Evolutionary conservation across 495 filamentous ascomycete genomes (phyloP).

Genomic region (Baudoinia panamericana): DNA sequence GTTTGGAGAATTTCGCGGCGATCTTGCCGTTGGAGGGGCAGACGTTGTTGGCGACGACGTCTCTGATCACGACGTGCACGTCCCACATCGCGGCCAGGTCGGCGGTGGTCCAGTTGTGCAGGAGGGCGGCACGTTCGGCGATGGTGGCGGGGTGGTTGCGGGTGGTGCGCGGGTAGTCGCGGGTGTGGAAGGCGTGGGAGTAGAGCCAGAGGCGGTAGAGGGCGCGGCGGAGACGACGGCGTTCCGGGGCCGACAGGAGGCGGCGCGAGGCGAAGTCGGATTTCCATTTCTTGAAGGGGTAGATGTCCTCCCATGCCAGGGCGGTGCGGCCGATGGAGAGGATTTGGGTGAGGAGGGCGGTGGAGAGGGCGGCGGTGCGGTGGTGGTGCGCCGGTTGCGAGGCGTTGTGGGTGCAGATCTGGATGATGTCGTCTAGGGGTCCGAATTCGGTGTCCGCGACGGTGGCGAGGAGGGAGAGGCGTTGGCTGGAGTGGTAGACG

Average conservation of each 20-base stretch:
- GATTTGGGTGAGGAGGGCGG: conserved; percentile 45
- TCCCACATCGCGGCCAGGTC: conserved; percentile 49
- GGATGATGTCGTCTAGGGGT: conserved; percentile 46
- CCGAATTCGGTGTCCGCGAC: conserved; percentile 46
- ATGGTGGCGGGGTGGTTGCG: conserved; percentile 35
- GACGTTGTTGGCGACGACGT: conserved; percentile 41
- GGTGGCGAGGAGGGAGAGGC: conserved; percentile 39
- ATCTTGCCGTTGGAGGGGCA: conserved; percentile 51
- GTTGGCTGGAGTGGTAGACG: conserved; percentile 40
- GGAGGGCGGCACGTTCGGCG: conserved; percentile 37
- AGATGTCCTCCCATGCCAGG: conserved; percentile 51
- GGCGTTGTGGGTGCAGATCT: conserved; percentile 45
- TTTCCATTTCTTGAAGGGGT: conserved; percentile 57
- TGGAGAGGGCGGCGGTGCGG: conserved; percentile 37
- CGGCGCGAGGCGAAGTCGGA: conserved; percentile 48
- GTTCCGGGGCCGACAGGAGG: conserved; percentile 43
- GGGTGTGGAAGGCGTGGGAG: conserved; percentile 43
- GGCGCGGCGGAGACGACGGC: conserved; percentile 47
- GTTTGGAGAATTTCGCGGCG: conserved; percentile 43
- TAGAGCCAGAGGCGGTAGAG: conserved; percentile 62
- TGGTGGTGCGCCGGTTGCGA: conserved; percentile 42
- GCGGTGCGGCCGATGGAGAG: conserved; percentile 45
- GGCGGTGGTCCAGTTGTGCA: conserved; percentile 43
- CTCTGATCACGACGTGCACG: conserved; percentile 34
- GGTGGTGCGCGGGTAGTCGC: conserved; percentile 34